phyloP scores from a whole-genome alignment of 305 asterid species.

The Stenogyne calaminthoides region DNA sequence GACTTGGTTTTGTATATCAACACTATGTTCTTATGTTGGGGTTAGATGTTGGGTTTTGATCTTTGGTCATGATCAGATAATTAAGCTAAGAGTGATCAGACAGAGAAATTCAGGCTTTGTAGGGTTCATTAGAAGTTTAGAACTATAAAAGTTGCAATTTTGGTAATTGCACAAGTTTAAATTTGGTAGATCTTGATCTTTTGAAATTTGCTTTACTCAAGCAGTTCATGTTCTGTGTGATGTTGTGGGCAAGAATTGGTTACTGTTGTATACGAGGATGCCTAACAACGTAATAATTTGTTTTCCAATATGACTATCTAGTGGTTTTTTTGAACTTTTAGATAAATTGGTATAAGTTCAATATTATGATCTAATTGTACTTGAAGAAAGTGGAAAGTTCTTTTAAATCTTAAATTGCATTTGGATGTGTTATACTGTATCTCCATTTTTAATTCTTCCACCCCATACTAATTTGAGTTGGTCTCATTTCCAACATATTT shows the following conservation, averaged over 20 bases:
- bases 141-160: not conserved
- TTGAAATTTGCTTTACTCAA: too few species aligned
- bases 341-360: conserved; percentile 2
- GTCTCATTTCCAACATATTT: too few species aligned
- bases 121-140: not conserved
- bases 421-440: too few species aligned
- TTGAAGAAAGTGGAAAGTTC: too few species aligned
- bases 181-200: not conserved
- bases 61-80: not conserved
- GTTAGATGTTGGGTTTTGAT: not conserved
- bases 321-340: not conserved
- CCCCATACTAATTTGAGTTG: too few species aligned
- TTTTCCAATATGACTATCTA: not conserved
- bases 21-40: not conserved
- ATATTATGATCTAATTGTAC: too few species aligned
- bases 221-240: not conserved
- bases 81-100: conserved; percentile 9
- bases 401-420: too few species aligned
- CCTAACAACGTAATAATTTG: not conserved
- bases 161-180: not conserved
- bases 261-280: not conserved
- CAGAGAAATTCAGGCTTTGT: conserved; percentile 1
- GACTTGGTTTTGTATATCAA: not conserved
- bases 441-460: not conserved
- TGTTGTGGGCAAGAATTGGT: not conserved